Evolutionary conservation across 441 rosid genomes (phyloP), one percentile per base, ranked within the genome.

Genomic region (Aquilaria agallochum): DNA sequence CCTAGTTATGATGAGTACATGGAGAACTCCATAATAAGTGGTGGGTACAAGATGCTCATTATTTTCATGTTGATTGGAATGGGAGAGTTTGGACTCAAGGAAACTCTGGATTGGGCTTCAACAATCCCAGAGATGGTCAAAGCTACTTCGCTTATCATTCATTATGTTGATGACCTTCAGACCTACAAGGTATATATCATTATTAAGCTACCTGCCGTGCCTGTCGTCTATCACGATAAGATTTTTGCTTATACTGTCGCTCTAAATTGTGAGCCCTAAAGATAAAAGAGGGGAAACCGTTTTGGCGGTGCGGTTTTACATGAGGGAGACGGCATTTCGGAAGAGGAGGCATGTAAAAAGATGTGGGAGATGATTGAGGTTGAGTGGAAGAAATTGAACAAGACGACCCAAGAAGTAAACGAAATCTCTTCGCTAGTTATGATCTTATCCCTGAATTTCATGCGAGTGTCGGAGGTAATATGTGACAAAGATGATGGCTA

Each of bases 361-460:
- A 8, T 70, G 0, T n/a, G 31, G 0, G 32, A 57, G 27, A 27
- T 15, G 34, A 50, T 77, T 5, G 53, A 31, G 0, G 32, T 61
- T 56, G 78, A 69, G 0, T 76, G 83, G 81, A 76, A 73, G 50
- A 71, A 65, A 13, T 46, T 68, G 1, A 71, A 76, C 44, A 64
- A 66, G 50, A 76, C 53, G 5, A 55, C 55, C 1, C 59, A 70
- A 2, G 27, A 34, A 11, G 66, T 63, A 5, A 36, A 36, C 0
- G 31, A 46, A 0, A 52, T 56, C 0, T 69, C 73, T 5, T 20
- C 50, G 56, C 51, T 70, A n/a, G 36, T 69, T 3, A 62, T 74
- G 1, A 14, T 30, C 2, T 53, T 55, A 0, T 51, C 61, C 6
- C 60, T 74, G 31, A 75, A 72, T 31, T 12, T 46, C 14, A 13